These are phyloP conservation scores for Pseudonitzschia pungens DNA, from an alignment of 108 stramenopile species.

Conservation along the genomic window DNA sequence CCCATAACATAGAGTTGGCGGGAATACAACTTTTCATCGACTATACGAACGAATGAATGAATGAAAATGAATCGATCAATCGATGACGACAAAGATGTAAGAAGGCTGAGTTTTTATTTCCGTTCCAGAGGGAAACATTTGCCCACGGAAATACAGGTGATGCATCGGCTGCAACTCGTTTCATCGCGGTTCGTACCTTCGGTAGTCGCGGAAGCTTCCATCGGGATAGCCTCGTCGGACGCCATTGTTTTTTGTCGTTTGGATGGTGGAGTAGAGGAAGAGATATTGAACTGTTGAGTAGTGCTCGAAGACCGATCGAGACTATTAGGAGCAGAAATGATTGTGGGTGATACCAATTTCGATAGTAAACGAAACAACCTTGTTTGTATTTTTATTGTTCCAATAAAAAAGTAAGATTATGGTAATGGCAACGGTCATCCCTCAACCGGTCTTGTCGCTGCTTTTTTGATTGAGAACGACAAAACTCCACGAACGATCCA, in stretches of 20 bases:
- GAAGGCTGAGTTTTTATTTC: not conserved
- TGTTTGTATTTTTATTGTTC: not conserved
- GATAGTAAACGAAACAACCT: not conserved
- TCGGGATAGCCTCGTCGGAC: constrained; percentile 25
- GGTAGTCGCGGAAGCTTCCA: constrained; percentile 39
- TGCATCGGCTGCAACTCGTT: not conserved
- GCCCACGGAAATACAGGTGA: not conserved
- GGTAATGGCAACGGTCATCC: not conserved
- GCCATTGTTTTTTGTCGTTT: constrained; percentile 40
- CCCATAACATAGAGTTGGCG: constrained; percentile 99
- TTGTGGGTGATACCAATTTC: not conserved
- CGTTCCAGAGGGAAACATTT: not conserved
- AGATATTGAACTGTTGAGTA: constrained; percentile 9
- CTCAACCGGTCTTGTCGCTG: not conserved
- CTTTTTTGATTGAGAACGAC: no score
- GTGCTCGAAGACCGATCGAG: constrained; percentile 1
- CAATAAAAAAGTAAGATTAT: not conserved
- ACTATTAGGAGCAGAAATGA: constrained; percentile 1
- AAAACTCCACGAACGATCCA: not conserved
- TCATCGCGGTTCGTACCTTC: constrained; percentile 26
- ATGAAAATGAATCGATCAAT: not conserved
- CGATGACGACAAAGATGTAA: not conserved
- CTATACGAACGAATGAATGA: constrained; percentile 27
- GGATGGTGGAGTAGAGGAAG: constrained; percentile 29
- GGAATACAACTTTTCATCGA: constrained; percentile 97